A percentile compares a stretch with the other conserved stretches of the same genome.
Evolutionary conservation across 805 yeast species (phyloP).

Genomic region (Monosporozyma solicola): DNA sequence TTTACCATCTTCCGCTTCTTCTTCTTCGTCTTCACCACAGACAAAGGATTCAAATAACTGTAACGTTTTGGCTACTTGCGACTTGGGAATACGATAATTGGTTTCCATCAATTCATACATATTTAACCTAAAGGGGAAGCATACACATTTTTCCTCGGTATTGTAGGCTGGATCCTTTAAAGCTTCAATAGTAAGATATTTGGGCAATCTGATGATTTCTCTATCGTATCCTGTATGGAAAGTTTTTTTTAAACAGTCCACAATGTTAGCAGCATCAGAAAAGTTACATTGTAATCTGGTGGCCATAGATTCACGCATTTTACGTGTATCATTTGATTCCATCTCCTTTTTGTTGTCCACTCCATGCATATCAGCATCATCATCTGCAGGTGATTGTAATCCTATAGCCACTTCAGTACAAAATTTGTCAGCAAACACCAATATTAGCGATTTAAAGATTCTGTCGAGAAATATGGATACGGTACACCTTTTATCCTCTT

Average conservation of each 20-base stretch:
- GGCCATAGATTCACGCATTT: neutral
- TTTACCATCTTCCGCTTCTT: neutral
- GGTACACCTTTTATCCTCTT: conserved; percentile 89
- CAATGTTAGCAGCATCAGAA: neutral
- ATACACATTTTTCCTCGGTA: conserved; percentile 85
- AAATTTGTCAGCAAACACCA: conserved; percentile 36
- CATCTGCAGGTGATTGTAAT: neutral
- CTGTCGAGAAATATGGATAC: conserved; percentile 92
- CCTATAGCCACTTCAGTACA: conserved; percentile 43
- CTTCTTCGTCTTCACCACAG: neutral
- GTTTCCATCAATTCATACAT: conserved; percentile 75
- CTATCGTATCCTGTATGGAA: conserved; percentile 29
- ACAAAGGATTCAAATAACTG: neutral
- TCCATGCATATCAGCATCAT: neutral
- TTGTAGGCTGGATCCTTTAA: conserved; percentile 52
- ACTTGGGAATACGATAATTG: conserved; percentile 32
- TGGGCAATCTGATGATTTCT: conserved; percentile 68
- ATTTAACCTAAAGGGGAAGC: conserved; percentile 87
- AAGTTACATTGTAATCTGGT: neutral
- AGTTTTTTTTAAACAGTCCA: neutral
- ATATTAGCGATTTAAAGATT: conserved; percentile 44
- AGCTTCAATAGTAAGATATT: conserved; percentile 77
- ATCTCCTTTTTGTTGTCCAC: neutral
- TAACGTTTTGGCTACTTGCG: neutral
- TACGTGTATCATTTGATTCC: neutral